Base-by-base conservation (phyloP, 495 filamentous ascomycete genomes). In the Neurospora sp. region DNA sequence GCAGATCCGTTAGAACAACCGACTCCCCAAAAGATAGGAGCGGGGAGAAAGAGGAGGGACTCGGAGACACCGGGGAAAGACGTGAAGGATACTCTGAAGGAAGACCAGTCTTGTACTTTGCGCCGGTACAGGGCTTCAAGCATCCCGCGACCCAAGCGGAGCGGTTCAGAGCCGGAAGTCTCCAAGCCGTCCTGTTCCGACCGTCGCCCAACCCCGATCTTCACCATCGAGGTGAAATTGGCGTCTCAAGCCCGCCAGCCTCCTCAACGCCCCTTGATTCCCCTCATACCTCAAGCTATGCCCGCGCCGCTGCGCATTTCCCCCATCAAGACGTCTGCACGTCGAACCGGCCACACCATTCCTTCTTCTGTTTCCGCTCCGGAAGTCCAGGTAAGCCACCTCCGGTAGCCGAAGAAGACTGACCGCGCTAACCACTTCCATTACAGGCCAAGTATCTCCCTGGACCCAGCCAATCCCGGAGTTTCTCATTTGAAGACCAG, bases 91-190 rank as follows among this genome's bases (percentile, higher is more conserved):
- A 23, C 14, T 2, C 12, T 2, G 14, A 0, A 16, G 27, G 27
- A 31, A 8, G 6, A 31, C 20, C 14, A 4, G 11, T 3, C 54
- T 2, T 7, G 12, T 35, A 16, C 2, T 9, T 9, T 35, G 23
- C 54, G 6, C 14, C 23, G 23, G 5, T 5, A 35, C 11, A 35
- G 1, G 27, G 0, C 54, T 2, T 62, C 14, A 14, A 4, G 27
- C 2, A 31, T 62, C 1, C 54, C 27, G 2, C 27, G 27, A 18
- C 23, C 27, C 0, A 62, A 62, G 54, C 54, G 54, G 6, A 9
- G 5, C 0, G 27, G 3, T 35, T 9, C 27, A 9, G 12, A 4
- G 1, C 0, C 14, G 0, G 2, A 31, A 35, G 0, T 3, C 0
- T 18, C 12, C 5, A 62, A 4, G 23, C 2, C 54, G 6, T 35